Percentiles rank a stretch among this genome's conserved stretches.
phyloP scores from a whole-genome alignment of 441 rosid genomes.

The Gossypium lobatum region DNA sequence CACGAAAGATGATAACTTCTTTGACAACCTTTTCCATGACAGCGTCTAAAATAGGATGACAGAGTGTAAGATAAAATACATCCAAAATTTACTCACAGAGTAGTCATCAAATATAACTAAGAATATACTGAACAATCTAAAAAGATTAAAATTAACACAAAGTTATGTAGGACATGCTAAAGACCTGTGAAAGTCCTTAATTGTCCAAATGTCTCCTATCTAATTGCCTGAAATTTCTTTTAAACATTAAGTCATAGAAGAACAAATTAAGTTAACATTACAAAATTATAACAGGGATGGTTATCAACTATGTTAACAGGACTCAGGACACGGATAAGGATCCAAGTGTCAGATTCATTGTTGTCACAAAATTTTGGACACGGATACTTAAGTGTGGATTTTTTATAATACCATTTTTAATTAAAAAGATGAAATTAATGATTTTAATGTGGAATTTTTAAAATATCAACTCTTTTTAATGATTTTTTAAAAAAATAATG shows the following conservation, averaged over 20 bases:
- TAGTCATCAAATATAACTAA: background rate
- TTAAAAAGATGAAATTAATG: background rate
- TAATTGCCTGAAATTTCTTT: background rate
- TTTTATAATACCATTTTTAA: background rate
- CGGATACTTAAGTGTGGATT: background rate
- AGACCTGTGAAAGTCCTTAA: background rate
- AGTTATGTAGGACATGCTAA: background rate
- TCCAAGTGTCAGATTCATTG: background rate
- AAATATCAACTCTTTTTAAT: background rate
- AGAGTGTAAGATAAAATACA: constrained; percentile 2
- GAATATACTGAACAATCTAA: background rate
- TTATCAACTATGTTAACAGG: background rate
- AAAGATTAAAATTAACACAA: background rate
- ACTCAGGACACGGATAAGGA: background rate
- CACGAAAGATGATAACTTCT: constrained; percentile 48
- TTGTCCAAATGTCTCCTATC: background rate
- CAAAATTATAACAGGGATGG: constrained; percentile 2
- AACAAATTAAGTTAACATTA: background rate
- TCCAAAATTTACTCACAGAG: background rate
- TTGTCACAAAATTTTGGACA: background rate
- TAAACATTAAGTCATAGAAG: background rate
- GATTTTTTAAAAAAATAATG: background rate
- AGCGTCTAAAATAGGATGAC: constrained; percentile 35
- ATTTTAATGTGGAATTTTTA: too few species aligned
- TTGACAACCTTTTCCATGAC: constrained; percentile 51